Evolutionary conservation across 2,329 filamentous ascomycete species (phyloP), one percentile per base, ranked within the genome.

Genomic region (Talaromyces sp.): DNA sequence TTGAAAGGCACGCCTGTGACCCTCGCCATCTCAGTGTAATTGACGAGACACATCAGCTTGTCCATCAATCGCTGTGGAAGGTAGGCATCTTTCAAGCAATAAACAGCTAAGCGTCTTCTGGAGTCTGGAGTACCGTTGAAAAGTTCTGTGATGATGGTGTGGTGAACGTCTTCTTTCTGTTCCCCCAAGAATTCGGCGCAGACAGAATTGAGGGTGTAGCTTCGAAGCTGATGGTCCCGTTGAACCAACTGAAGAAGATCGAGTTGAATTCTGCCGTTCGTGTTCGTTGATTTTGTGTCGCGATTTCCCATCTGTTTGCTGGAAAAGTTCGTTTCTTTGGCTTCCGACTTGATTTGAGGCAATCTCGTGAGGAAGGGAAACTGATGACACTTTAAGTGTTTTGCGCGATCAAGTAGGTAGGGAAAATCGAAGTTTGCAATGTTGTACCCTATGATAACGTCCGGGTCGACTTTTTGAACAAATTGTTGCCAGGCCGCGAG

Each of bases 11-110:
- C 94, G 71, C 95, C 95, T 31, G 96, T 99, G 79, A 99, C 95
- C 87, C 95, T 95, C 65, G 95, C 94, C 95, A 99, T 99, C 80
- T 99, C 95, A 0, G 95, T 98, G 74, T 98, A 98, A 76, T 99
- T 99, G 79, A 97, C 91, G n/a, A 99, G 83, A 78, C 95, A 98
- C 74, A 96, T 98, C 31, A 99, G 83, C 77, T 99, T 99, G 75
- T 99, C 95, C 88, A 99, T 93, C 60, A 99, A 79, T 66, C 96
- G 83, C 74, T 98, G 93, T 1, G 95, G 95, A 3, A 99, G 83
- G 72, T 97, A 99, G 0, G 95, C 95, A 81, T 99, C 96, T 78
- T 99, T 99, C 69, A 99, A 79, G 79, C 95, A 99, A 81, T 99
- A 99, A 0, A 99, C 87, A 0, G 95, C 95, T 58, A 99, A 81